Evolutionary conservation across 331 rosid species (phyloP), one percentile per base, ranked within the genome.

Genomic region (Acacia pycnantha): DNA sequence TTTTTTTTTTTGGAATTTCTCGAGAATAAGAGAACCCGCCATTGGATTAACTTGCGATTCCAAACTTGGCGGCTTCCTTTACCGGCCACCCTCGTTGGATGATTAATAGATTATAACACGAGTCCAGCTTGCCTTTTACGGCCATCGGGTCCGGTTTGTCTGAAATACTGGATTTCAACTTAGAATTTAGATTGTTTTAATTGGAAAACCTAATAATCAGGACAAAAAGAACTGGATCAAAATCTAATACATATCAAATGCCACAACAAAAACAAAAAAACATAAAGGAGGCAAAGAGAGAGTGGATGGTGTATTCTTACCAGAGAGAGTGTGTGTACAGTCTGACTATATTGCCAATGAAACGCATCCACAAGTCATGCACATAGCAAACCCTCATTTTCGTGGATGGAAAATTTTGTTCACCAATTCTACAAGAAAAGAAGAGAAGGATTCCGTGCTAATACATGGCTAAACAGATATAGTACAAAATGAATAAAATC

Each of bases 401-500:
- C 15, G 79, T 64, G 70, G 70, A 73, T 80, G 78, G 84, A 84
- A 86, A 88, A 88, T 79, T 43, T 86, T 70, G 88, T 46, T 72
- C 14, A 66, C 85, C 94, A 90, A 82, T 77, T 79, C 77, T 58
- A 82, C 50, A 77, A 27, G 65, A 78, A 35, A n/a, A 48, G 13
- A 3, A 71, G 71, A 85, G 41, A 13, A 74, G 58, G 88, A 82
- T 66, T 81, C 76, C 82, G 85, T 74, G 83, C 90, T 84, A 82
- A 73, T 73, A 81, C 78, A 81, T 47, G 48, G 83, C 91, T 87
- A 78, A 87, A 88, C 76, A 80, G 80, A 85, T 87, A 89, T 92
- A 76, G 76, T 88, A 92, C 91, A 90, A 69, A 84, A 87, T 74
- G 88, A 90, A 89, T 85, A 85, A 69, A 84, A 88, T 88, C 90